These are phyloP conservation scores for Fusarium coicis DNA, from an alignment of 2,329 filamentous ascomycete genomes.

Conservation along the genomic window DNA sequence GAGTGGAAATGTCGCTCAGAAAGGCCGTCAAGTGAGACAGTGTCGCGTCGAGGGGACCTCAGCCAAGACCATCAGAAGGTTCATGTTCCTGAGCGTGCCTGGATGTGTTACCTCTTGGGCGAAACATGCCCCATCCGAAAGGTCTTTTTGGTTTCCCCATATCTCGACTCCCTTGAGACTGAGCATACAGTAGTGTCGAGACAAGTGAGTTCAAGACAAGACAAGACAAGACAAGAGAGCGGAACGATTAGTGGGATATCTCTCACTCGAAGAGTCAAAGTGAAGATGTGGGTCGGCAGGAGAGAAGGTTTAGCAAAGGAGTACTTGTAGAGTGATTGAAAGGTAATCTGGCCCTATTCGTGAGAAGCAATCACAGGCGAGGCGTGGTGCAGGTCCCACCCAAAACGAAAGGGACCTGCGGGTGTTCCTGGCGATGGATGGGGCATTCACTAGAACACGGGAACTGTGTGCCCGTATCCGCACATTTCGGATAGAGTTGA, in stretches of 20 bases:
- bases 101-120: constrained; percentile 19
- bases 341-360: constrained; percentile 21
- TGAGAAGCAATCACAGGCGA: constrained; percentile 30
- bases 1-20: constrained; percentile 40
- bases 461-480: neutral
- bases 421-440: constrained; percentile 31
- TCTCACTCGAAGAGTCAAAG: constrained; percentile 1
- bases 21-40: constrained; percentile 38
- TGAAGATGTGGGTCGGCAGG: constrained; percentile 37
- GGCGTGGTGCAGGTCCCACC: constrained; percentile 38
- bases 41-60: constrained; percentile 34
- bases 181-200: neutral
- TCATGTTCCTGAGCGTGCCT: constrained; percentile 34
- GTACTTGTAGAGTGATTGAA: neutral
- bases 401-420: constrained; percentile 23
- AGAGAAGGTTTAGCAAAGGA: constrained; percentile 10
- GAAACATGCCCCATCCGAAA: constrained; percentile 29
- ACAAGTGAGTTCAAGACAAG: neutral
- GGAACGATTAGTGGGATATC: neutral
- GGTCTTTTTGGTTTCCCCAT: constrained; percentile 16
- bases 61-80: constrained; percentile 32
- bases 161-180: constrained; percentile 26
- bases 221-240: constrained; percentile 3
- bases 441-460: neutral
- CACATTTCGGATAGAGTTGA: neutral